Evolutionary conservation across 2,329 filamentous ascomycete genomes (phyloP), one percentile per base, ranked within the genome.

Genomic region (Trichocomaceae sp.): DNA sequence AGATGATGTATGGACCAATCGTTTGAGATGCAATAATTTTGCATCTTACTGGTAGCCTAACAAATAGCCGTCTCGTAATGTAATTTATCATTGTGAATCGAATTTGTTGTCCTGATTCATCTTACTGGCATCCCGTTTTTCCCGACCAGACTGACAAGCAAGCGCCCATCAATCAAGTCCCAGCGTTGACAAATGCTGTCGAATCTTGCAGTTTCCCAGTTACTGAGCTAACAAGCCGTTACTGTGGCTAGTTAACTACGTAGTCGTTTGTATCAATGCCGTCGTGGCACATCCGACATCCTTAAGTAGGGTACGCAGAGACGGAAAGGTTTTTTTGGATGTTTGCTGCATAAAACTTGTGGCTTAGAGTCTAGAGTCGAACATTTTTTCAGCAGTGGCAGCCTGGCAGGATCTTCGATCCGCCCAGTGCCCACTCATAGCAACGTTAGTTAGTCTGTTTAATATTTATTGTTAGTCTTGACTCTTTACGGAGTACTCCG

Each of bases 1-100:
- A 15, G 39, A 15, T n/a, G 23, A 26, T 26, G 23, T 26, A 26
- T 7, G 23, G 23, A 41, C 42, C 50, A 29, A 39, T 52, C 50
- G 42, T 29, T 6, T 52, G 41, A 47, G 41, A 47, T 20, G 45
- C n/a, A 39, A 39, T 39, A 17, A 39, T 39, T 22, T 42, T 42
- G 17, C 17, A 20, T 20, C 17, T 42, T 22, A 42, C 39, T 42
- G 44, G 51, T 47, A 53, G 51, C 23, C 44, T 53, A 52, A 26
- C 39, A 3, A 45, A 17, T 51, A 50, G 47, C 37, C 17, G 50
- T 52, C 50, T 52, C 42, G 45, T 29, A 47, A 42, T 42, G 39
- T 42, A 42, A 42, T 42, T 35, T 42, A 42, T 42, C 17, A n/a
- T n/a, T n/a, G n/a, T n/a, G n/a, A 22, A 42, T 5, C 19, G 17